phyloP scores from a whole-genome alignment of 2,329 filamentous ascomycete species.

The Cordyceps militaris region DNA sequence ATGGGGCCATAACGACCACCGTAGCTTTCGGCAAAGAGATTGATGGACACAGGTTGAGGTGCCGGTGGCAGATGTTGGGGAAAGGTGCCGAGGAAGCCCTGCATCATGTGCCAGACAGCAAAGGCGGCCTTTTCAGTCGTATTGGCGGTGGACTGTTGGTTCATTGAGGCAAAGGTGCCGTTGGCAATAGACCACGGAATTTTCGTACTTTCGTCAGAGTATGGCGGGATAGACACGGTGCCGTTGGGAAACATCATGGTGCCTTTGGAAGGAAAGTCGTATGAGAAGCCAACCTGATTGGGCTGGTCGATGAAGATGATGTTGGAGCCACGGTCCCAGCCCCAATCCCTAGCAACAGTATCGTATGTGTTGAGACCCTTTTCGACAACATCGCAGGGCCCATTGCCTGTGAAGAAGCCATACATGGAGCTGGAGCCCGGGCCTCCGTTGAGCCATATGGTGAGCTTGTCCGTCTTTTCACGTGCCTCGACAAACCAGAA shows the following conservation, averaged over 20 bases:
- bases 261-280: constrained; percentile 56
- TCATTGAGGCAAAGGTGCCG: constrained; percentile 57
- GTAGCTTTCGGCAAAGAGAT: constrained; percentile 63
- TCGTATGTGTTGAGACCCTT: constrained; percentile 41
- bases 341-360: constrained; percentile 53
- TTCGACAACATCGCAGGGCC: constrained; percentile 46
- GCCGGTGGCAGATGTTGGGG: constrained; percentile 49
- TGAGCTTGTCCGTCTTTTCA: constrained; percentile 34
- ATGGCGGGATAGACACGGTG: constrained; percentile 25
- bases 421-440: constrained; percentile 59
- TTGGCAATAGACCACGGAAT: constrained; percentile 41
- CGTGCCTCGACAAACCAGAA: constrained; percentile 45
- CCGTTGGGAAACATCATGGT: constrained; percentile 43
- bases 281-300: constrained; percentile 63
- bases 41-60: constrained; percentile 47
- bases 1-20: constrained; percentile 63
- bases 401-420: constrained; percentile 55
- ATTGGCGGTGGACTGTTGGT: constrained; percentile 42
- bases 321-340: constrained; percentile 53
- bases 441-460: constrained; percentile 62
- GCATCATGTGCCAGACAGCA: constrained; percentile 59
- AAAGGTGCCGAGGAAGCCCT: constrained; percentile 52
- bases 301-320: constrained; percentile 59
- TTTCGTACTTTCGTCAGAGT: constrained; percentile 14
- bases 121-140: constrained; percentile 50